A percentile compares a stretch with the other conserved stretches of the same genome.
Conservation (phyloP, 345 rosid genomes). For the Erodium maritimum region DNA sequence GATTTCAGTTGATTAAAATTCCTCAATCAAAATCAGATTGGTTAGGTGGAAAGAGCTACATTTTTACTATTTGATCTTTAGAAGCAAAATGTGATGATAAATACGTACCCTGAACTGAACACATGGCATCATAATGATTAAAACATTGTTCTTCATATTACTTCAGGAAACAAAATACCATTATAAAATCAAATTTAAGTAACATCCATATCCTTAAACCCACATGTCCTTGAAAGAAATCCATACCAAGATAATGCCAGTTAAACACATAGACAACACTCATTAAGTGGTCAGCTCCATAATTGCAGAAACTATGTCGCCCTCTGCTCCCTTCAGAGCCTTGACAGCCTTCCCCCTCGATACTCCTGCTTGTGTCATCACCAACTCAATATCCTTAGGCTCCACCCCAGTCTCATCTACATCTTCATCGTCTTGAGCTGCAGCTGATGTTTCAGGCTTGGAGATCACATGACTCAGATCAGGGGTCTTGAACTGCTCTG, state of each 20-base stretch:
- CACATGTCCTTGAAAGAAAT: not conserved
- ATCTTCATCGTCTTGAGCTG: conserved; percentile 68
- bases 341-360: conserved; percentile 57
- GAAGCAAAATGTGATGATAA: no score
- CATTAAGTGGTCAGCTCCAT: conserved; percentile 75
- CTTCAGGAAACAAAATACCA: no score
- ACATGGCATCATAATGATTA: no score
- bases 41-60: no score
- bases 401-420: conserved; percentile 78
- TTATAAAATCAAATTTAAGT: no score
- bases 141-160: no score
- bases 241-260: not conserved
- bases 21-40: no score
- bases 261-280: not conserved
- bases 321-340: conserved; percentile 63
- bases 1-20: no score
- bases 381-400: conserved; percentile 81
- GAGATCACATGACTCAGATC: conserved; percentile 43
- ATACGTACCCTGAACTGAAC: no score
- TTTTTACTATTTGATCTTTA: no score
- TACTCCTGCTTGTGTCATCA: conserved; percentile 91
- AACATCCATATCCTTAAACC: no score
- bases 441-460: conserved; percentile 52
- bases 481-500: conserved; percentile 75
- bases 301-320: conserved; percentile 78